These are phyloP conservation scores for Acanthamoeba royreba DNA, from an alignment of 208 protist genomes.

Conservation along the genomic window DNA sequence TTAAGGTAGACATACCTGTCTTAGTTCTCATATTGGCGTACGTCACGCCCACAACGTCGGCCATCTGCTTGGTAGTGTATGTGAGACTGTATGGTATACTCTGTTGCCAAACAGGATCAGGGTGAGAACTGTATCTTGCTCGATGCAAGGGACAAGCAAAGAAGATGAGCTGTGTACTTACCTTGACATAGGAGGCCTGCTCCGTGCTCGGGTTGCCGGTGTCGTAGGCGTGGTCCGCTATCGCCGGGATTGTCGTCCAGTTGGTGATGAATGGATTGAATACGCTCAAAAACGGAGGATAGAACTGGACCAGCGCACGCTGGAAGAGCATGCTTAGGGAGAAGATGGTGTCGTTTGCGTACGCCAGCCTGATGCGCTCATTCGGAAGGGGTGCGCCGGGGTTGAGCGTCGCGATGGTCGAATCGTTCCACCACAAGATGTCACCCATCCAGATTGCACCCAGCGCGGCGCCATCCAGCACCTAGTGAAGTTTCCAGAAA, in stretches of 20 bases:
- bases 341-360: background rate
- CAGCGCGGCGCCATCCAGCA: background rate
- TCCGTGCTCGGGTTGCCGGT: background rate
- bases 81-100: constrained; percentile 3
- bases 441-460: background rate
- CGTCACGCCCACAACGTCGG: background rate
- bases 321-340: background rate
- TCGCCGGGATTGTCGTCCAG: background rate
- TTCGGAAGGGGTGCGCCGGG: background rate
- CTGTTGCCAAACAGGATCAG: background rate
- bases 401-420: background rate
- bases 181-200: background rate
- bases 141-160: background rate
- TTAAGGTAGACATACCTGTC: background rate
- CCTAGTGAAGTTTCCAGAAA: background rate
- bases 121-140: background rate
- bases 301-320: background rate
- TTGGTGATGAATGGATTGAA: background rate
- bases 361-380: background rate
- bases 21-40: background rate
- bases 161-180: no score
- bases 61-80: background rate
- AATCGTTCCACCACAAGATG: background rate
- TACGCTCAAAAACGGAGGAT: background rate
- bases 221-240: background rate